Base-by-base conservation (phyloP, 2,329 filamentous ascomycete species). In the Cladophialophora psammophila region DNA sequence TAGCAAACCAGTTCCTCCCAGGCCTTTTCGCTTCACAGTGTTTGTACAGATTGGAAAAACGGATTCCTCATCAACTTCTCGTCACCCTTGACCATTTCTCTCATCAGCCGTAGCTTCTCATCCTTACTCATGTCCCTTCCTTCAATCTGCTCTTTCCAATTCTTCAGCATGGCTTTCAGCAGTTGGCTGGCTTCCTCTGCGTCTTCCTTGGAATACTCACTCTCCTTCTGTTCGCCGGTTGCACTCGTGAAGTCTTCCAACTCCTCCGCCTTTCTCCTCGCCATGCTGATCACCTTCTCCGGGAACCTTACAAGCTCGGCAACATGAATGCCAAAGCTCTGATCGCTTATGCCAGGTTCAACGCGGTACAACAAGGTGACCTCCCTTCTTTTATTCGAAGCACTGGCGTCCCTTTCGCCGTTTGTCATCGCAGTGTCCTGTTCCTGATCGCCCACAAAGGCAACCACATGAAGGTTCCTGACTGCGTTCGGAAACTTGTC, bases 331-430 rank as follows among this genome's bases (percentile, higher is more conserved):
- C 95, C 95, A 78, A 99, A 99, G 66, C 91, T 95, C 81, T 99
- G 95, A 78, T 99, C 95, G 76, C 93, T 97, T 73, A 99, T 91
- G 57, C 95, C 95, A 0, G 92, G 92, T 75, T 96, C 92, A 40
- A 99, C 95, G 81, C 97, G 96, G 84, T 99, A 99, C 5, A 99
- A 86, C 6, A 99, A 86, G 1, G 94, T 98, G 55, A 99, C 96
- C 80, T 98, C 93, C 45, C 86, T 78, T 72, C 91, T 86, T 77
- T 91, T 90, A 65, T 84, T 83, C 70, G 72, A 74, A 5, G 59
- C 18, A 5, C 9, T 9, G 12, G 75, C 74, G 12, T 75, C 76
- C 4, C 79, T 78, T 20, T 68, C 65, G 18, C 65, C 68, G 56
- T 78, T 76, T 34, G 77, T 74, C 63, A 61, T 60, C 18, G 3